Evolutionary conservation across 306 rosid genomes (phyloP), one percentile per base, ranked within the genome.

Genomic region (Casuarina glauca): DNA sequence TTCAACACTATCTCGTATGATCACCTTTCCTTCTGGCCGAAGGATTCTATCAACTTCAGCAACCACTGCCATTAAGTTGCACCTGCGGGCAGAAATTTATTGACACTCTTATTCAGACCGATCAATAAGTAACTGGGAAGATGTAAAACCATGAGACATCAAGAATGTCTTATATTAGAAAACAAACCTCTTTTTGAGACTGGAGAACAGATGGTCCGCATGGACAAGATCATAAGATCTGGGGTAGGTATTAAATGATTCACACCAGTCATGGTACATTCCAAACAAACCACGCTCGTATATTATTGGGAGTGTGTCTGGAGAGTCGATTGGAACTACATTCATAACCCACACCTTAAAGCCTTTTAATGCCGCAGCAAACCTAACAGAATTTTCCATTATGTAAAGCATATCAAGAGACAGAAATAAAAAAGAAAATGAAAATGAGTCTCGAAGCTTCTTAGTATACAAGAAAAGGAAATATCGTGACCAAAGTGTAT

Each of bases 241-340:
- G 32, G 97, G 97, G 77, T 93, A 93, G 58, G 96, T 90, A 72
- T 81, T 90, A 84, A 90, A 89, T 4, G 97, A 89, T 80, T 93
- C 96, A 36, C 97, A 90, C 97, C 97, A 93, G 73, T 93, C 93
- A 61, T 93, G 97, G 78, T 93, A 93, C 26, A 93, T 84, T 43
- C 97, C 97, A 16, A 87, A 74, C 72, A 93, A 81, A 69, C 97
- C 97, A 17, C 96, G 97, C 84, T 93, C 97, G 45, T 81, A 90
- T 57, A 93, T 90, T 80, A 89, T 81, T 41, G 93, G 84, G 61
- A 93, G 87, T 16, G 97, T 93, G 83, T 93, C 92, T 2, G 88
- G 88, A 77, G 91, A 83, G 58, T 87, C 93, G 12, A 86, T 75
- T 6, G 90, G 90, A 67, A 93, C 93, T 54, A 93, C 96, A 83